Evolutionary conservation across 768 basidiomycete species (phyloP), one percentile per base, ranked within the genome.

Genomic region (Agrocybe pediades): DNA sequence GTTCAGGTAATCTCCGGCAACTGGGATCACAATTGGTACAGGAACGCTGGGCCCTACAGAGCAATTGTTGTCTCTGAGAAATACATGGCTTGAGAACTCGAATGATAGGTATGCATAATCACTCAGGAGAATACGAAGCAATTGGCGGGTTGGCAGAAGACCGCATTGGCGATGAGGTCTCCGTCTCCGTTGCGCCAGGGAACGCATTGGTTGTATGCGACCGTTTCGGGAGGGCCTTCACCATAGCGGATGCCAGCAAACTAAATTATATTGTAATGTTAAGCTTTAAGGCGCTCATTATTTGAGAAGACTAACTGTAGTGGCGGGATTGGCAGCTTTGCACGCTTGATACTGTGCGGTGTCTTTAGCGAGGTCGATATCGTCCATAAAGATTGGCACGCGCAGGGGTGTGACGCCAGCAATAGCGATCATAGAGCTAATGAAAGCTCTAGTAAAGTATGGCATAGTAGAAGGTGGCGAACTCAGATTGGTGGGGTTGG

Each of bases 71-170:
- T 59, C 58, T 6, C 53, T 41, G 44, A 39, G n/a, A n/a, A 19
- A 41, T 29, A 15, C 17, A 17, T 7, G 2, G 46, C 3, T 41
- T 26, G 36, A n/a, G 24, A 29, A 9, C n/a, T 6, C 8, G 11
- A 13, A 9, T 6, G 27, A n/a, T 4, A 25, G 9, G 27, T 13
- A 44, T 17, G 9, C 19, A 36, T 15, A 6, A 48, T n/a, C 2
- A 56, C 59, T 54, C 36, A 60, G 55, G 55, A 41, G 36, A 60
- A 60, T 9, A 56, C 59, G 33, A 48, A 57, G 40, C 59, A 60
- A n/a, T 48, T 50, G 4, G 55, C 59, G 0, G 59, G 59, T 23
- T 46, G 59, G 40, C 59, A 60, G 36, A 60, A 60, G 25, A 60
- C 59, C 1, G 55, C 50, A 44, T 60, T 60, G 24, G 59, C 59